Base-by-base conservation (phyloP, 2,329 filamentous ascomycete genomes). In the Trichoderma sp. region DNA sequence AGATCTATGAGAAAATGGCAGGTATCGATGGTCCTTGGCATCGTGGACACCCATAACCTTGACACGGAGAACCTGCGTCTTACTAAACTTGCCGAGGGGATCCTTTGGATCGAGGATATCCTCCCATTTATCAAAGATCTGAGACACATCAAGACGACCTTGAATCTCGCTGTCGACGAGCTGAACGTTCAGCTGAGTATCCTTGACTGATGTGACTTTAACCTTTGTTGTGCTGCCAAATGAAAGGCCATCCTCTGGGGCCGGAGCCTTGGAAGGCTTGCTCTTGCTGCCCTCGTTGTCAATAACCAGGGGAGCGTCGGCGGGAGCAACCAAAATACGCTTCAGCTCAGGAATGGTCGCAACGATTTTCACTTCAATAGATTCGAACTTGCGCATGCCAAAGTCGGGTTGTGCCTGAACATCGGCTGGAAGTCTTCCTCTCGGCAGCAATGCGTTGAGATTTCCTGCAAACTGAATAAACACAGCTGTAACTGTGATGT, bases 101-200 rank as follows among this genome's bases (percentile, higher is more conserved):
- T 89, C 84, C 79, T 95, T 97, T 69, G 90, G 87, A 76, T 97
- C 89, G 68, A 88, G 85, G 75, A 99, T 96, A 54, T 95, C 90
- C 58, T 96, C 91, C 90, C 91, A 97, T 13, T 84, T 85, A 77
- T 97, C 92, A 77, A 97, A 99, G 14, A 94, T 81, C 77, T 98
- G 93, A 1, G 96, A 96, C 6, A 96, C 88, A 76, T 97, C 95
- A 70, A 99, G 90, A 21, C 96, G 92, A n/a, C 95, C 96, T 77
- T 96, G 92, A 10, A 97, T 85, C 18, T 80, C 74, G 43, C 72
- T 78, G 76, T 96, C 93, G 54, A 93, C 91, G 61, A 98, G 85
- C 73, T 92, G 88, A 6, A 99, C 93, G 73, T 98, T 98, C 67
- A 98, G 83, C 77, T 99, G 96, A 0, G 95, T 97, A 59, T 90